Base-by-base conservation (phyloP, 2,329 filamentous ascomycete species). In the Neospermospora avenae region DNA sequence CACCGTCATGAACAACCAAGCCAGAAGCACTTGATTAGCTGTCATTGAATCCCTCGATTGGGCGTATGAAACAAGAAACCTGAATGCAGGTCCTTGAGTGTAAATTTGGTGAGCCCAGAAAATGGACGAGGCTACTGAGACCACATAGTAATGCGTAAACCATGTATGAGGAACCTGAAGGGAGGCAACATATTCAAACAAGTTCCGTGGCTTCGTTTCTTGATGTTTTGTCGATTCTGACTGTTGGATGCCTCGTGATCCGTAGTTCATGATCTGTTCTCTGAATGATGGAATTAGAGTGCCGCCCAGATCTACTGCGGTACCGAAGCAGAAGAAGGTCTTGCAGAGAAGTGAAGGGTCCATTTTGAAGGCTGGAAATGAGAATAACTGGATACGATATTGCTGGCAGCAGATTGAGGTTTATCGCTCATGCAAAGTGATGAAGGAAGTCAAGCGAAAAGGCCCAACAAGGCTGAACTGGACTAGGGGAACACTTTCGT, bases 61-160 rank as follows among this genome's bases (percentile, higher is more conserved):
- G 64, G 74, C 67, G 44, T 60, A 57, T 71, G 74, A 74, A 72
- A 73, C 72, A 61, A 66, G 75, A 72, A 74, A 85, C 70, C 74
- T 73, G 71, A 91, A 81, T 18, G 83, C 67, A 0, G 70, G 63
- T 1, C 89, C 89, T 61, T 77, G 73, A 25, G 70, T 75, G 24
- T 83, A 65, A 57, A 89, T 82, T 73, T 93, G 87, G 66, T 76
- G 74, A 0, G 80, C 83, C 91, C 93, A 97, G 73, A 93, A 89
- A 4, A 84, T 69, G 0, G 90, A 93, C 61, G 84, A 86, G 1
- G 77, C 71, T 4, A 92, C 76, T 3, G 90, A 93, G 37, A 86
- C 73, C 56, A 89, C 71, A 73, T 99, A 98, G 76, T 96, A 98
- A 68, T 95, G 89, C 45, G 81, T 82, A 74, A 98, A 98, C 86